Evolutionary conservation across 805 yeast genomes (phyloP).

Genomic region (Wickerhamiella dianesei): DNA sequence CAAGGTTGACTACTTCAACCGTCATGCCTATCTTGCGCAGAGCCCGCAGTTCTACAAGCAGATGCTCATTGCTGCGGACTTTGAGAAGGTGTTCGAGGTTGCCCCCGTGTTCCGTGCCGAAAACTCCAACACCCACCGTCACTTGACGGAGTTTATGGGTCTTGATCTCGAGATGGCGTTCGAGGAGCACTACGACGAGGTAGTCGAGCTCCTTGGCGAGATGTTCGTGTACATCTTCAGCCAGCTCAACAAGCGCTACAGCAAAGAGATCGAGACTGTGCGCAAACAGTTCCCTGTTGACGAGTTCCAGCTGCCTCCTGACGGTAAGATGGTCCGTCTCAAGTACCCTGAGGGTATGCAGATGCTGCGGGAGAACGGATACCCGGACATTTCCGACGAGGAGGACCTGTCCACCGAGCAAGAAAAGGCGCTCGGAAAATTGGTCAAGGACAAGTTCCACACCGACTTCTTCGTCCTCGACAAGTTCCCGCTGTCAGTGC

Average conservation of each 20-base stretch:
- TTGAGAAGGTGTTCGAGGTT: slow-evolving; percentile 88
- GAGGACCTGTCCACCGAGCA: slow-evolving; percentile 90
- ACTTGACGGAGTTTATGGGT: slow-evolving; percentile 97
- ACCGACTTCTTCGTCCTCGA: slow-evolving; percentile 97
- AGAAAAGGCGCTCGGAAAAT: slow-evolving; percentile 82
- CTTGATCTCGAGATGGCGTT: slow-evolving; percentile 96
- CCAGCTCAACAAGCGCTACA: slow-evolving; percentile 66
- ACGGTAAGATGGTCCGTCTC: slow-evolving; percentile 84
- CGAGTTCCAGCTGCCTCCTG: slow-evolving; percentile 86
- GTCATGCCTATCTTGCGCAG: slow-evolving; percentile 89
- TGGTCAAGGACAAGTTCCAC: slow-evolving; percentile 85
- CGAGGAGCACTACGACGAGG: slow-evolving; percentile 97
- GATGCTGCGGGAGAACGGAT: slow-evolving; percentile 76
- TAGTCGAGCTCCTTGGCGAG: slow-evolving; percentile 44
- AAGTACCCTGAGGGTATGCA: slow-evolving; percentile 84
- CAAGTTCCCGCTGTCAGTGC: slow-evolving; percentile 90
- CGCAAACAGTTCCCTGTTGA: slow-evolving; percentile 95
- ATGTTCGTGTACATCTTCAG: slow-evolving; percentile 80
- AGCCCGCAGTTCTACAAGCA: slow-evolving; percentile 97
- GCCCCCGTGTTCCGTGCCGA: slow-evolving; percentile 99
- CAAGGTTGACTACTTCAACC: slow-evolving; percentile 84
- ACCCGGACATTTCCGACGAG: slow-evolving; percentile 57
- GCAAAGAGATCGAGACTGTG: slow-evolving; percentile 73
- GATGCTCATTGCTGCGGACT: slow-evolving; percentile 95
- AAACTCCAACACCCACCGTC: slow-evolving; percentile 97